Evolutionary conservation across 176 grass and related monocot species (phyloP), one percentile per base, ranked within the genome.

Genomic region (Triticum dicoccoides): DNA sequence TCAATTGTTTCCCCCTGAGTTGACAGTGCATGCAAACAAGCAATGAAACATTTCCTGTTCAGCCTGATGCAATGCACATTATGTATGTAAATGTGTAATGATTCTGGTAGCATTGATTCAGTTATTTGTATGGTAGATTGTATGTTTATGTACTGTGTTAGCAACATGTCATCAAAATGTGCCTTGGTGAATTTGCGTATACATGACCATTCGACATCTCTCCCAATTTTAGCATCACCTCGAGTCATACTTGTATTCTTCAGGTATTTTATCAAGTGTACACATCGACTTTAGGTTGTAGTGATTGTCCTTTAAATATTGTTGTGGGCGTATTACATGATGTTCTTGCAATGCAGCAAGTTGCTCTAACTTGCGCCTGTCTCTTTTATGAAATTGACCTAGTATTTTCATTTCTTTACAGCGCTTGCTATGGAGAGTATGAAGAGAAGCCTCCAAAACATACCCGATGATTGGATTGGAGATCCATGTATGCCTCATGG

Each of bases 401-500:
- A 39, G 54, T 82, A 38, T 76, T 79, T 80, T 77, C 11, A 71
- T 47, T 59, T 80, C 83, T 69, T 94, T 82, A 39, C 85, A 98
- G 97, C 73, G 82, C 93, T 80, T 80, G 83, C 86, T 29, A 66
- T 98, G 62, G 88, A 88, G 65, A 83, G 69, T 69, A 88, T 98
- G 41, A 98, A 90, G 87, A 65, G 72, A 74, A 86, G 8, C 24
- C 93, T 98, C 35, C 18, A 25, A 47, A 88, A 85, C 88, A 70
- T 86, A 80, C 94, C 97, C 78, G 82, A 87, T 71, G 97, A 96
- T 89, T 98, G 97, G 97, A 92, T 65, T 81, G 97, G 94, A 54
- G 97, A 98, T 88, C 97, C 97, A 78, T 98, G 97, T 83, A 94
- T 91, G 92, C 97, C 97, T 77, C 41, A 15, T 29, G 94, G 81